Evolutionary conservation across 257 asterid genomes (phyloP).

Genomic region (Lithospermum erythrorhizon): DNA sequence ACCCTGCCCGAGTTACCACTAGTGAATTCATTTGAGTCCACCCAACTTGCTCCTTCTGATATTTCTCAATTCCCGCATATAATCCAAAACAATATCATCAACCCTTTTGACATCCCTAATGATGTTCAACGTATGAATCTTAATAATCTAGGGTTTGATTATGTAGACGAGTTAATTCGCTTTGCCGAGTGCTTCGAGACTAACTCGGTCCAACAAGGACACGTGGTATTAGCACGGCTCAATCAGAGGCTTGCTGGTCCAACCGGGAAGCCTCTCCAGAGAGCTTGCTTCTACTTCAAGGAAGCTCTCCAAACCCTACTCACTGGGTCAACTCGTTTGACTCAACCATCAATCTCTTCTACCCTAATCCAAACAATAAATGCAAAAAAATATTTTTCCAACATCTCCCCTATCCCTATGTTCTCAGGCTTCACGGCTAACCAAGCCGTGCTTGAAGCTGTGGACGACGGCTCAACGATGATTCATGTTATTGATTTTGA

Average conservation of each 20-base stretch:
- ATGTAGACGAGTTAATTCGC: slow-evolving; percentile 71
- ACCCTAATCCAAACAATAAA: slow-evolving; percentile 64
- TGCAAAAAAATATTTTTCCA: slow-evolving; percentile 58
- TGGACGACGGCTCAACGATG: slow-evolving; percentile 44
- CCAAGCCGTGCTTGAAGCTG: slow-evolving; percentile 78
- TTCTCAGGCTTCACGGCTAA: slow-evolving; percentile 83
- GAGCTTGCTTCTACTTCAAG: slow-evolving; percentile 93
- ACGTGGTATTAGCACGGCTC: slow-evolving; percentile 67
- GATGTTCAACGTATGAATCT: slow-evolving; percentile 12
- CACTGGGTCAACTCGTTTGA: slow-evolving; percentile 47
- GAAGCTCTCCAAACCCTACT: slow-evolving; percentile 74
- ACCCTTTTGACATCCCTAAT: slow-evolving; percentile 18
- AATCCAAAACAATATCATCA: slow-evolving; percentile 11
- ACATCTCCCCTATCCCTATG: slow-evolving; percentile 67
- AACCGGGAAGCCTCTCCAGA: slow-evolving; percentile 56
- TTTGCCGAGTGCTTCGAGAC: slow-evolving; percentile 85
- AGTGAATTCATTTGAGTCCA: slow-evolving; percentile 30
- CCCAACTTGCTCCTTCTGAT: slow-evolving; percentile 34
- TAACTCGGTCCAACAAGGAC: slow-evolving; percentile 67
- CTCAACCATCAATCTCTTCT: slow-evolving; percentile 33
- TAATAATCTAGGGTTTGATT: slow-evolving; percentile 45
- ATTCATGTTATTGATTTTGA: slow-evolving; percentile 83
- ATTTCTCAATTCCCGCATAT: slow-evolving; percentile 20
- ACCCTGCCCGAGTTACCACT: slow-evolving; percentile 30
- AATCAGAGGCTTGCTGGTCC: slow-evolving; percentile 63